Conservation (phyloP, 257 asterid genomes). For the Ajuga chamaepitys region DNA sequence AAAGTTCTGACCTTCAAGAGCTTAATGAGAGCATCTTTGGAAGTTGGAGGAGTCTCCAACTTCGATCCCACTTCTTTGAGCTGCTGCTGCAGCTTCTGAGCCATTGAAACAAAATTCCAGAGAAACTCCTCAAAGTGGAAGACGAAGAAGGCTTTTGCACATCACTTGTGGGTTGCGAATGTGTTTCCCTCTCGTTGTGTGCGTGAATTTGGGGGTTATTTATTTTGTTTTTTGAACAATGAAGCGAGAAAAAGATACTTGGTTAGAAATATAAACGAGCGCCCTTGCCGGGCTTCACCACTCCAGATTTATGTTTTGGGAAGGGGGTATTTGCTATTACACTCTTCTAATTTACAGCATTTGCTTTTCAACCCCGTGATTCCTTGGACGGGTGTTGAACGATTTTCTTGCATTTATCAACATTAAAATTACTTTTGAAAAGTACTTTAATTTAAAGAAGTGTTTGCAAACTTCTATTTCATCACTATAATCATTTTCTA, state of each 20-base stretch:
- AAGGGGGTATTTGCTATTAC: neutral
- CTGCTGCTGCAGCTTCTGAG: conserved; percentile 66
- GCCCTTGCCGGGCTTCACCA: conserved; percentile 15
- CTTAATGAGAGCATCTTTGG: conserved; percentile 72
- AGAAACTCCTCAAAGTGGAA: conserved; percentile 14
- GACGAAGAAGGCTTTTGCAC: neutral
- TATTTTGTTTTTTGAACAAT: conserved; percentile 30
- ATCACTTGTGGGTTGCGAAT: conserved; percentile 3
- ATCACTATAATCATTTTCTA: too few relatives aligned
- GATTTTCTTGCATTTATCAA: neutral
- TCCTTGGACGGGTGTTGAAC: too few relatives aligned
- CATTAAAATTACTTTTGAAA: too few relatives aligned
- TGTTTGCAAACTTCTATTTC: too few relatives aligned
- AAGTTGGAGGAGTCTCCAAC: conserved; percentile 58
- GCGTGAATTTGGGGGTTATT: conserved; percentile 33
- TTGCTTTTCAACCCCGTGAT: neutral
- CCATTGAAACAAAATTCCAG: conserved; percentile 34
- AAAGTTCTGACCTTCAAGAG: conserved; percentile 55
- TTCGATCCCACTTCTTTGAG: conserved; percentile 69
- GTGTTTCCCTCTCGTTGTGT: conserved; percentile 14
- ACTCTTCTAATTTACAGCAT: neutral
- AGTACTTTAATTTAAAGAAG: too few relatives aligned
- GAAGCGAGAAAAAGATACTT: conserved; percentile 19
- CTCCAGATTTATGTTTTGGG: conserved; percentile 26
- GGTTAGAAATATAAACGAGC: conserved; percentile 11